Conservation (phyloP, 1,284 basidiomycete genomes). For the Fomitopsis betulina region DNA sequence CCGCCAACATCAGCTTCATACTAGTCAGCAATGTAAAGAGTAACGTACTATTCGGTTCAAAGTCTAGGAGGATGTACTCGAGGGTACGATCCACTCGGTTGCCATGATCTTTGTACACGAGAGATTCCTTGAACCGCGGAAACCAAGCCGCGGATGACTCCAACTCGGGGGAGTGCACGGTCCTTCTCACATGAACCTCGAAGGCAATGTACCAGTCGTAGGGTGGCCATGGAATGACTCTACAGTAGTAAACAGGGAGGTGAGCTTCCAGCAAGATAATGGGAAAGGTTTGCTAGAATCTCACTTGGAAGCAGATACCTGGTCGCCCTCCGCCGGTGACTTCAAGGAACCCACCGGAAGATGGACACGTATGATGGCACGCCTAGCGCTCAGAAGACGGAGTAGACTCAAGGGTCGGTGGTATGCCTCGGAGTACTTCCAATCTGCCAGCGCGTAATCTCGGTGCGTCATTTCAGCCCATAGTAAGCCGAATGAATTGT, state of each 20-base stretch:
- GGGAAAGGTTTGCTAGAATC: neutral
- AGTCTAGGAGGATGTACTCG: conserved; percentile 27
- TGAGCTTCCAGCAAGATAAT: no score
- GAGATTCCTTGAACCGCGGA: conserved; percentile 14
- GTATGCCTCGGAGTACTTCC: conserved; percentile 5
- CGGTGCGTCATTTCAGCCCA: conserved; percentile 5
- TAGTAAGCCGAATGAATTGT: conserved; percentile 13
- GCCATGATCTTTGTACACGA: conserved; percentile 19
- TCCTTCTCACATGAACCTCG: conserved; percentile 20
- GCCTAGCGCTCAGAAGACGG: conserved; percentile 13
- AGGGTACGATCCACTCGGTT: conserved; percentile 13
- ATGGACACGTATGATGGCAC: conserved; percentile 12
- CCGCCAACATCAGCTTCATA: neutral
- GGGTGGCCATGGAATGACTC: conserved; percentile 7
- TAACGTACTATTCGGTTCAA: conserved; percentile 16
- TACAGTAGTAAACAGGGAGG: neutral
- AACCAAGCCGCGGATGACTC: conserved; percentile 10
- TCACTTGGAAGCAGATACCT: neutral
- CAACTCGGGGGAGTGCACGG: conserved; percentile 9
- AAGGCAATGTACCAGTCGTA: conserved; percentile 20
- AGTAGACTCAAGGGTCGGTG: conserved; percentile 9
- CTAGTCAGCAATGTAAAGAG: neutral
- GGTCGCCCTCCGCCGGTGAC: no score
- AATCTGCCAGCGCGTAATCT: neutral
- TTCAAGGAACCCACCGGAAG: conserved; percentile 8